phyloP scores from a whole-genome alignment of 495 filamentous ascomycete species.

The Xylaria scruposa region DNA sequence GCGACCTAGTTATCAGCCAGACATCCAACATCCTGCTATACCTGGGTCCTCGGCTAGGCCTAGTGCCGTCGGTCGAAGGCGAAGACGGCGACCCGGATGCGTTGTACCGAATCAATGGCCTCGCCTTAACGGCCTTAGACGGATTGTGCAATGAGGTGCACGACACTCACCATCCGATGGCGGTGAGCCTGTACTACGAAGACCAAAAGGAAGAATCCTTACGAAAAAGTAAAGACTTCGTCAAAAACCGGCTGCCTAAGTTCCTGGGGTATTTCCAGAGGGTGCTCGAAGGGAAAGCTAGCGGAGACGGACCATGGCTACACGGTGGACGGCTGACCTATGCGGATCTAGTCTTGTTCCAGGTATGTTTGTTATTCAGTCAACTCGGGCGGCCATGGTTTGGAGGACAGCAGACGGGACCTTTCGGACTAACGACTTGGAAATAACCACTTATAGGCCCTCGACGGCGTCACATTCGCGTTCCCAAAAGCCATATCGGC shows the following conservation, averaged over 20 bases:
- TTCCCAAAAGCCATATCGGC: constrained; percentile 61
- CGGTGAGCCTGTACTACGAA: constrained; percentile 63
- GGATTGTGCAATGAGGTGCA: constrained; percentile 68
- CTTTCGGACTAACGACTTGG: neutral
- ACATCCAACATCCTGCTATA: constrained; percentile 70
- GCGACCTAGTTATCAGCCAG: constrained; percentile 65
- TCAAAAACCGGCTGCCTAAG: constrained; percentile 66
- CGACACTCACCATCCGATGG: constrained; percentile 71
- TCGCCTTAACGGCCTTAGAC: constrained; percentile 72
- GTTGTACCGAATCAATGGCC: constrained; percentile 58
- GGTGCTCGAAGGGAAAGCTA: constrained; percentile 61
- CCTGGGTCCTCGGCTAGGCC: constrained; percentile 59
- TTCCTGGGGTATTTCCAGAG: constrained; percentile 70
- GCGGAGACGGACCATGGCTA: constrained; percentile 62
- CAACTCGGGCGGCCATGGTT: neutral
- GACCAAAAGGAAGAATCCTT: constrained; percentile 68
- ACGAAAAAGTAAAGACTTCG: constrained; percentile 57
- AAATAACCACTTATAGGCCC: constrained; percentile 26
- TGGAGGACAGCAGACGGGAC: neutral
- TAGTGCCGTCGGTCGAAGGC: constrained; percentile 49
- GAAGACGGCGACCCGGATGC: constrained; percentile 45
- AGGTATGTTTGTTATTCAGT: constrained; percentile 53
- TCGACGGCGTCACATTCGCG: constrained; percentile 55
- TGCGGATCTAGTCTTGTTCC: constrained; percentile 73
- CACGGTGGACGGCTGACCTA: constrained; percentile 65